These are phyloP conservation scores for Pochonia chlamydosporia DNA, from an alignment of 2,329 filamentous ascomycete species.

Conservation along the genomic window DNA sequence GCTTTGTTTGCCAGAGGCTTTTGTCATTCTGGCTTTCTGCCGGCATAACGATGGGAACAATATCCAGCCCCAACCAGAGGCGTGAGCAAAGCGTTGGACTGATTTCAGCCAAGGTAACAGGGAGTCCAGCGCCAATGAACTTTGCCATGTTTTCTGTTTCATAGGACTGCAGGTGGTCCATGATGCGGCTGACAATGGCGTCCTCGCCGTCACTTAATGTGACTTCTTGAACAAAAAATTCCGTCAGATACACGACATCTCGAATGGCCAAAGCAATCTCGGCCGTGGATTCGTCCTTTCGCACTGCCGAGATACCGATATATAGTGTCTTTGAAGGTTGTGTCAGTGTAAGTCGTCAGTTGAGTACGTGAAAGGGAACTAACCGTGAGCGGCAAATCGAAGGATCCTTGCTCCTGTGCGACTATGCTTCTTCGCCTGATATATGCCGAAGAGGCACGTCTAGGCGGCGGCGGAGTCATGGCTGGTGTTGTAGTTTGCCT, in stretches of 20 bases:
- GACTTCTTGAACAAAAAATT: constrained; percentile 62
- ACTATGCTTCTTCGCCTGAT: not conserved
- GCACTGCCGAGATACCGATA: constrained; percentile 54
- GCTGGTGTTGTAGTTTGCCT: too few relatives aligned
- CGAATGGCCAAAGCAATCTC: constrained; percentile 64
- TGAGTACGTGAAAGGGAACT: not conserved
- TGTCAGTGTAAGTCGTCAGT: not conserved
- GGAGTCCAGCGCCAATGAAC: constrained; percentile 57
- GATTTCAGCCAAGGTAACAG: constrained; percentile 61
- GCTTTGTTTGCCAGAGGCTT: constrained; percentile 46
- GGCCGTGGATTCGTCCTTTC: constrained; percentile 43
- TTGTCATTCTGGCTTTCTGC: constrained; percentile 33
- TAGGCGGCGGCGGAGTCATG: not conserved
- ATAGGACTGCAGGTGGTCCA: constrained; percentile 52
- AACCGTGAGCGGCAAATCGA: not conserved
- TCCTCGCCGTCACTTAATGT: constrained; percentile 25
- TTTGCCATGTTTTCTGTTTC: constrained; percentile 63
- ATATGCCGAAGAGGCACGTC: not conserved
- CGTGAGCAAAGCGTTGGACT: constrained; percentile 39
- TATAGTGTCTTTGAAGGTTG: constrained; percentile 35
- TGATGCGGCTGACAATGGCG: constrained; percentile 53
- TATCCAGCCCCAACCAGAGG: not conserved
- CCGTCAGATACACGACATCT: constrained; percentile 68
- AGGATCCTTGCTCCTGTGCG: not conserved
- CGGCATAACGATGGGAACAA: not conserved